Conservation (phyloP, 768 basidiomycete genomes). For the Lactifluus rugatus region DNA sequence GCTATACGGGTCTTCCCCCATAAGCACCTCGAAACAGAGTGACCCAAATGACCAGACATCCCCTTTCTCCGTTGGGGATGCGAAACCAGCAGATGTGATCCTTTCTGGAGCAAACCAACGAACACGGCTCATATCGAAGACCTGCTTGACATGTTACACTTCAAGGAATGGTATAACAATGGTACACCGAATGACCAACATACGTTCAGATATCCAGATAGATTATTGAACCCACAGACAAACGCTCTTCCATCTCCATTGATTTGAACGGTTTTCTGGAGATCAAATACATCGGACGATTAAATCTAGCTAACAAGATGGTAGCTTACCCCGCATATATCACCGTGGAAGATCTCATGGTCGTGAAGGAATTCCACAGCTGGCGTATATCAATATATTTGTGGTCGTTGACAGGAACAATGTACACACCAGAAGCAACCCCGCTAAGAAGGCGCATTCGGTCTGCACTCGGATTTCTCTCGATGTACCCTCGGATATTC, state of each 20-base stretch:
- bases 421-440: slow-evolving; percentile 29
- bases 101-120: slow-evolving; percentile 15
- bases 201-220: slow-evolving; percentile 24
- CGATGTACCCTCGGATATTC: slow-evolving; percentile 30
- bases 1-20: slow-evolving; percentile 5
- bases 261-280: slow-evolving; percentile 38
- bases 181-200: neutral
- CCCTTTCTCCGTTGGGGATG: neutral
- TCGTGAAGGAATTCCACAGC: slow-evolving; percentile 16
- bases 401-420: neutral
- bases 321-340: slow-evolving; percentile 20
- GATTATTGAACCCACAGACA: slow-evolving; percentile 39
- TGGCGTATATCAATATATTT: slow-evolving; percentile 3
- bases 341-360: slow-evolving; percentile 17
- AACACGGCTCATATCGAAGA: slow-evolving; percentile 20
- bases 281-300: neutral
- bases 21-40: slow-evolving; percentile 10
- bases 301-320: neutral
- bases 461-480: slow-evolving; percentile 26
- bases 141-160: slow-evolving; percentile 15
- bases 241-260: slow-evolving; percentile 30
- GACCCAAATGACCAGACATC: slow-evolving; percentile 14
- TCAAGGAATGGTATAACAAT: neutral
- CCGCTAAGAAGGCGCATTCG: slow-evolving; percentile 31
- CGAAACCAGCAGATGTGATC: neutral